A percentile compares a stretch with the other conserved stretches of the same genome.
These are phyloP conservation scores for Apostasia ramifera DNA, from an alignment of 106 monocot species.

Conservation along the genomic window DNA sequence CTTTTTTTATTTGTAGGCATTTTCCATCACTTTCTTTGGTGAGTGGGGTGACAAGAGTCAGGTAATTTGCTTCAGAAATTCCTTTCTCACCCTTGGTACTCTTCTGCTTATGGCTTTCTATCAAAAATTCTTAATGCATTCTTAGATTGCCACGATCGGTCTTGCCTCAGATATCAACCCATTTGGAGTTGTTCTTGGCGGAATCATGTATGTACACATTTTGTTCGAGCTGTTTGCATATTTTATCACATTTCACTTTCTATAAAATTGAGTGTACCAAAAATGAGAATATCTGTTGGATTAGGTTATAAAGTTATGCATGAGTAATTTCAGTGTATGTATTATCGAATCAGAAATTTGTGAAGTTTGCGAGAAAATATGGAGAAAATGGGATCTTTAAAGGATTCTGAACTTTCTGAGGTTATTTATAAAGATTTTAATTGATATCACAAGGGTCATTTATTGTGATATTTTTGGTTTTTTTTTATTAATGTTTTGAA, in stretches of 20 bases:
- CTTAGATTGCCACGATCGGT: constrained; percentile 93
- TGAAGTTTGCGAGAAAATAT: no score
- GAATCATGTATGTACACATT: constrained; percentile 56
- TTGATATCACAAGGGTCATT: no score
- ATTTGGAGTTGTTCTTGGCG: constrained; percentile 90
- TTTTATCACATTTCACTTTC: no score
- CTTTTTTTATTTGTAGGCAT: constrained; percentile 45
- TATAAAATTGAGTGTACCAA: no score
- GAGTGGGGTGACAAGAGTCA: constrained; percentile 99
- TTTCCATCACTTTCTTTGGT: constrained; percentile 99
- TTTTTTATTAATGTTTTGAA: constrained; percentile 5
- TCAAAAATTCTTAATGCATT: not conserved
- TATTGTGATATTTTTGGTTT: not conserved
- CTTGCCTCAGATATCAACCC: constrained; percentile 81
- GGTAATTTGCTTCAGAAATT: constrained; percentile 30
- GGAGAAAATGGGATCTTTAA: no score
- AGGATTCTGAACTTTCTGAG: no score
- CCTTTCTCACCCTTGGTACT: not conserved
- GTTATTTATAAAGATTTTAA: no score
- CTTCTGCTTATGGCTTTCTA: not conserved
- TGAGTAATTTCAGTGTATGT: no score
- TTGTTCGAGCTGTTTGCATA: not conserved
- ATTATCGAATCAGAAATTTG: no score
- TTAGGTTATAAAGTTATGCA: no score
- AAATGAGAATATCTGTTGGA: no score